phyloP scores from a whole-genome alignment of 208 protist genomes.

The Phytomonas sp. region DNA sequence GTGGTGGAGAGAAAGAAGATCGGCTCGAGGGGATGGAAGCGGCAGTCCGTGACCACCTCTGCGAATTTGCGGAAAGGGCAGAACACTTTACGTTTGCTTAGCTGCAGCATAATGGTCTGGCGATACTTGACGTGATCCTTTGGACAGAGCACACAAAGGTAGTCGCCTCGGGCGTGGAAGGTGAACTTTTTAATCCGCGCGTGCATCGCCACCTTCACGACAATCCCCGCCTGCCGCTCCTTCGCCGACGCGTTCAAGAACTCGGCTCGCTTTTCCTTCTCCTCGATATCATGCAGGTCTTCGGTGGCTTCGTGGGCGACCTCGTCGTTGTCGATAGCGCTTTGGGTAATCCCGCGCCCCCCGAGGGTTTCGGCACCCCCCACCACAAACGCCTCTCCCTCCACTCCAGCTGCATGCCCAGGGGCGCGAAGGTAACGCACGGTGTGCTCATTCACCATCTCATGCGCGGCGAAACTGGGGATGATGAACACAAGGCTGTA shows the following conservation, averaged over 20 bases:
- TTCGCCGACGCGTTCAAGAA: slow-evolving; percentile 70
- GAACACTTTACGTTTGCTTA: slow-evolving; percentile 89
- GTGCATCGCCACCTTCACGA: slow-evolving; percentile 87
- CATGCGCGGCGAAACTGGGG: slow-evolving; percentile 71
- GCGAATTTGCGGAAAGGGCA: slow-evolving; percentile 90
- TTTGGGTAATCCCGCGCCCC: slow-evolving; percentile 75
- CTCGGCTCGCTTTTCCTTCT: slow-evolving; percentile 83
- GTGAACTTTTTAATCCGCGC: slow-evolving; percentile 83
- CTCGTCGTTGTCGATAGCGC: slow-evolving; percentile 74
- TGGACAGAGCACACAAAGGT: slow-evolving; percentile 85
- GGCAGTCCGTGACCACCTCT: slow-evolving; percentile 87
- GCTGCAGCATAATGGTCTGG: slow-evolving; percentile 89
- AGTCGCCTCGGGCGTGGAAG: slow-evolving; percentile 87
- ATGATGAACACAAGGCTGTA: slow-evolving; percentile 88
- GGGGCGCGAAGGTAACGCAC: slow-evolving; percentile 79
- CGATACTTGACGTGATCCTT: slow-evolving; percentile 92
- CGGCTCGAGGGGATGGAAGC: slow-evolving; percentile 98
- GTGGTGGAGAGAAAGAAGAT: slow-evolving; percentile 96
- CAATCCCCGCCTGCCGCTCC: slow-evolving; percentile 73
- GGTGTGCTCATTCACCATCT: slow-evolving; percentile 81
- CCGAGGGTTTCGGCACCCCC: slow-evolving; percentile 54
- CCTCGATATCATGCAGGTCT: slow-evolving; percentile 81
- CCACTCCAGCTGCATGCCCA: slow-evolving; percentile 29
- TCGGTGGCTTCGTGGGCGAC: slow-evolving; percentile 47
- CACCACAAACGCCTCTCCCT: slow-evolving; percentile 6